Evolutionary conservation across 192 early-diverging fungal genomes (phyloP).

Genomic region (Backusella parvicylindrica): DNA sequence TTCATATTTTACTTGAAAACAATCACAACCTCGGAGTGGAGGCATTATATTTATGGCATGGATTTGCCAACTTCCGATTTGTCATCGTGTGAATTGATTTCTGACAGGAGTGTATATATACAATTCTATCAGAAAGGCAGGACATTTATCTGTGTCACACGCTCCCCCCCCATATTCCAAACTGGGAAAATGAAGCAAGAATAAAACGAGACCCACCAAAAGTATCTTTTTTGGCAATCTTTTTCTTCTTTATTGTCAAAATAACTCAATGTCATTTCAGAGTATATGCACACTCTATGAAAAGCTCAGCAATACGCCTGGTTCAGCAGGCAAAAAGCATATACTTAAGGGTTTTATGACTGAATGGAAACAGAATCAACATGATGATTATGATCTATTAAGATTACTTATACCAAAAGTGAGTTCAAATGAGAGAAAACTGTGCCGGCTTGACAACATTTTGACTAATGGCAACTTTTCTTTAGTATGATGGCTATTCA

Average conservation of each 20-base stretch:
- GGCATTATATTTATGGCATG: too few species aligned
- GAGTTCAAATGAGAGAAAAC: not conserved
- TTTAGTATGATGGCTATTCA: not conserved
- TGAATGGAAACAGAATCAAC: not conserved
- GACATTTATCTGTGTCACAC: too few species aligned
- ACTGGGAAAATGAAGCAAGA: too few species aligned
- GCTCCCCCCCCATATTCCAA: too few species aligned
- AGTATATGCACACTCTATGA: not conserved
- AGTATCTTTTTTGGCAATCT: not conserved
- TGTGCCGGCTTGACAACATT: not conserved
- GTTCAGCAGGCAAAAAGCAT: not conserved
- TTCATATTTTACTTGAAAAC: too few species aligned
- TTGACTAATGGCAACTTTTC: not conserved
- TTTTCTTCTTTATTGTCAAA: not conserved
- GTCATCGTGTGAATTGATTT: too few species aligned
- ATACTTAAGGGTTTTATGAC: not conserved
- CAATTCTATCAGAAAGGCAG: too few species aligned
- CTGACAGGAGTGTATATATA: too few species aligned
- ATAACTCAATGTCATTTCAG: not conserved
- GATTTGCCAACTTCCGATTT: too few species aligned
- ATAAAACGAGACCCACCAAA: too few species aligned
- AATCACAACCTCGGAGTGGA: too few species aligned
- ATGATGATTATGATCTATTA: not conserved
- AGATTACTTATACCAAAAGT: slow-evolving; percentile 5
- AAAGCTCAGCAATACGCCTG: not conserved